Conservation (phyloP, 495 filamentous ascomycete genomes). For the Penicillium verhagenii region DNA sequence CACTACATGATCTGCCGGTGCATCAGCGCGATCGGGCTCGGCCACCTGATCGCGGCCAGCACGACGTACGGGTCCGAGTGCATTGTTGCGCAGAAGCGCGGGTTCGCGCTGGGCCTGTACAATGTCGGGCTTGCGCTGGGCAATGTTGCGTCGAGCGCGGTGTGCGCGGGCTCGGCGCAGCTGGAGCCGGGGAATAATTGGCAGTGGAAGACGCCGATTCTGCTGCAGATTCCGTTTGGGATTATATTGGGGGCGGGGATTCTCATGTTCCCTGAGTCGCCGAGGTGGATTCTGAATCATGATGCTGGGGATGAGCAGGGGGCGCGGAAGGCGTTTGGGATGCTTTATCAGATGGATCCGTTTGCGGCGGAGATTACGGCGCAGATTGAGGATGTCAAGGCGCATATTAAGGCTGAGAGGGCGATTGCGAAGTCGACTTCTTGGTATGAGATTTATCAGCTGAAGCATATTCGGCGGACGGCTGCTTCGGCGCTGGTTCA, state of each 20-base stretch:
- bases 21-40: slow-evolving; percentile 27
- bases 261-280: slow-evolving; percentile 33
- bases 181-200: slow-evolving; percentile 23
- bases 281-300: slow-evolving; percentile 28
- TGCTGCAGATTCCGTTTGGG: slow-evolving; percentile 30
- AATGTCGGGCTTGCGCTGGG: slow-evolving; percentile 30
- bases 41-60: slow-evolving; percentile 20
- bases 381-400: slow-evolving; percentile 25
- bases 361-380: slow-evolving; percentile 17
- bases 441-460: slow-evolving; percentile 25
- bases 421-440: slow-evolving; percentile 3
- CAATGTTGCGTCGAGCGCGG: slow-evolving; percentile 23
- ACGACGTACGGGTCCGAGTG: slow-evolving; percentile 30
- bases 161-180: slow-evolving; percentile 26
- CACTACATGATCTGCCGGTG: slow-evolving; percentile 33
- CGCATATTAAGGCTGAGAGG: slow-evolving; percentile 24
- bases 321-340: slow-evolving; percentile 22
- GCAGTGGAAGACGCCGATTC: slow-evolving; percentile 33
- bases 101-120: slow-evolving; percentile 24
- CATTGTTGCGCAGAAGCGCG: slow-evolving; percentile 28
- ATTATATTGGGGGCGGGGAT: slow-evolving; percentile 27
- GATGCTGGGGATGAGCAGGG: slow-evolving; percentile 17
- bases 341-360: slow-evolving; percentile 21
- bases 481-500: slow-evolving; percentile 22
- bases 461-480: slow-evolving; percentile 21